A percentile compares a stretch with the other conserved stretches of the same genome.
Evolutionary conservation across 257 asterid species (phyloP).

Genomic region (Solanum chilense): DNA sequence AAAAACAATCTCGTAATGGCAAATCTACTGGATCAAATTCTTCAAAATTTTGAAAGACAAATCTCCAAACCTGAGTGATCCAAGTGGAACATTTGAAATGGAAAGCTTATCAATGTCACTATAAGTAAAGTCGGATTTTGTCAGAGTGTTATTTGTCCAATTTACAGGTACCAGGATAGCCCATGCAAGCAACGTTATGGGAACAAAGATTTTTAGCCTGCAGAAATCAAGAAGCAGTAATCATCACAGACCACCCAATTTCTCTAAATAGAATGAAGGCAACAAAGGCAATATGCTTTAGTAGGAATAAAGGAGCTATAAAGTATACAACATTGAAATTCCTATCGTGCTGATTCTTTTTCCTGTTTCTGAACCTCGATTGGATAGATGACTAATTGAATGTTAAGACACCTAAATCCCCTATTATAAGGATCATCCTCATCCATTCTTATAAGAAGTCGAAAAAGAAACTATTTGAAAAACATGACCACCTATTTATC

Average conservation of each 20-base stretch:
- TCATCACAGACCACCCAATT: not conserved
- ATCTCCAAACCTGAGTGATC: slow-evolving; percentile 55
- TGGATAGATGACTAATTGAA: not conserved
- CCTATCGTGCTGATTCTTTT: not conserved
- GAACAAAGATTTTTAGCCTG: slow-evolving; percentile 92
- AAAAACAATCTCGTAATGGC: not conserved
- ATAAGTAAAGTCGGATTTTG: slow-evolving; percentile 29
- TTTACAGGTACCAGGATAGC: slow-evolving; percentile 84
- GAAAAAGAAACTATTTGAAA: not conserved
- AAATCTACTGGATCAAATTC: not conserved
- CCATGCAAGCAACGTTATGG: slow-evolving; percentile 70
- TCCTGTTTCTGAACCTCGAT: not conserved
- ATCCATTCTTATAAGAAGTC: not conserved
- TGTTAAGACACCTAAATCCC: not conserved
- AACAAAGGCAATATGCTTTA: not conserved
- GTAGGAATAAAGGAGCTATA: not conserved
- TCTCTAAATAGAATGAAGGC: not conserved
- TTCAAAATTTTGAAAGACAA: not conserved
- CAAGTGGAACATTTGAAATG: slow-evolving; percentile 65
- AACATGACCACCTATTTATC: not conserved
- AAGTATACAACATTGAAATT: not conserved
- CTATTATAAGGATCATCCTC: not conserved
- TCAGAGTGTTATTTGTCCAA: slow-evolving; percentile 82
- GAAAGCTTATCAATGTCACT: slow-evolving; percentile 89
- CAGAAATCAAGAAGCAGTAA: slow-evolving; percentile 10